Conservation (phyloP, 257 asterid species). For the Solanum virginianum region DNA sequence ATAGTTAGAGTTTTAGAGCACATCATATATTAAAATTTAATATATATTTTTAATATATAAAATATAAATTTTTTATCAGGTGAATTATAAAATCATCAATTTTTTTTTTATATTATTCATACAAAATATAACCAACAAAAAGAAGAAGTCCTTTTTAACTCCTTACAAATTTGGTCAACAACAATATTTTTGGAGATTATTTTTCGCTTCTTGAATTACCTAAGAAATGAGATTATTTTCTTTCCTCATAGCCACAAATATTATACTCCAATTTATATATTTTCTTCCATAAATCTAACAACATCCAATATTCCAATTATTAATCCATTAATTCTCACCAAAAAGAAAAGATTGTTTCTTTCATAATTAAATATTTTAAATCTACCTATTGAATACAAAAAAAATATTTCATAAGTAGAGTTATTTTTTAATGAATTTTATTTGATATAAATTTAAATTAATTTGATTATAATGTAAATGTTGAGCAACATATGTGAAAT, state of each 20-base stretch:
- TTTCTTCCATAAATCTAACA: background rate
- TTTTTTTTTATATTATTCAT: background rate
- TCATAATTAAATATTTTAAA: background rate
- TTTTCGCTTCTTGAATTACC: background rate
- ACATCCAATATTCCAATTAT: background rate
- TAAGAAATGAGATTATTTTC: too few relatives aligned
- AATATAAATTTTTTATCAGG: background rate
- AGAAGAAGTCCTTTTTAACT: background rate
- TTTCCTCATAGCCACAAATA: background rate
- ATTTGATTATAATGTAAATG: too few relatives aligned
- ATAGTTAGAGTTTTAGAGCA: background rate
- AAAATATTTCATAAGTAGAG: too few relatives aligned
- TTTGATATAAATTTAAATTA: too few relatives aligned
- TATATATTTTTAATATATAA: background rate
- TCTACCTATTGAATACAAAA: too few relatives aligned
- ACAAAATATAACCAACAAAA: background rate
- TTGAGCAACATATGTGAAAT: too few relatives aligned
- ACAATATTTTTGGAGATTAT: background rate
- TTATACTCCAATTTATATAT: background rate
- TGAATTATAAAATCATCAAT: background rate
- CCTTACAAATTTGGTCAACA: background rate
- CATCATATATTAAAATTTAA: background rate
- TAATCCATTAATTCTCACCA: background rate
- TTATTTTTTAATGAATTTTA: too few relatives aligned
- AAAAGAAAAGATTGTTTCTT: too few relatives aligned